phyloP scores from a whole-genome alignment of 805 yeast genomes.

The Spathaspora gorwiae region DNA sequence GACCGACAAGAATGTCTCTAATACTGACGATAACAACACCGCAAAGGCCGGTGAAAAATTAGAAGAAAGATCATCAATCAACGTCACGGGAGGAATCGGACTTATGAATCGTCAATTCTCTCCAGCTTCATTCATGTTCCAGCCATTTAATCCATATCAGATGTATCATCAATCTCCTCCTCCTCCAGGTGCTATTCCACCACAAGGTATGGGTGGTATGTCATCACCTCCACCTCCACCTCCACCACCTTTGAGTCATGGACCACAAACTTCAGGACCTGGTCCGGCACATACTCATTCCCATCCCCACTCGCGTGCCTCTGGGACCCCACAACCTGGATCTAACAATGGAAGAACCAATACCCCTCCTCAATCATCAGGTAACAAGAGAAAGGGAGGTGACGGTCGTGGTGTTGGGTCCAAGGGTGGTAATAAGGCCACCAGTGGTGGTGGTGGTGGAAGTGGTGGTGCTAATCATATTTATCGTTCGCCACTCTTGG shows the following conservation, averaged over 20 bases:
- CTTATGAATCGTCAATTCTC: conserved; percentile 31
- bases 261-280: neutral
- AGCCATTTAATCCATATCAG: conserved; percentile 47
- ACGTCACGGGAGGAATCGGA: conserved; percentile 26
- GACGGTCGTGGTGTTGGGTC: neutral
- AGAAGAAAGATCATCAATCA: conserved; percentile 2
- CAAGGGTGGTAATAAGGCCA: conserved; percentile 1
- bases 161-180: conserved; percentile 27
- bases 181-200: conserved; percentile 2
- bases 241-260: conserved; percentile 9
- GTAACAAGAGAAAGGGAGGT: conserved; percentile 1
- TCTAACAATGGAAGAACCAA: neutral
- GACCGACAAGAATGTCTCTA: neutral
- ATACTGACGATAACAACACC: neutral
- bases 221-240: conserved; percentile 11
- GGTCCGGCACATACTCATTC: neutral
- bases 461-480: conserved; percentile 41
- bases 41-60: neutral
- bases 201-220: conserved; percentile 6
- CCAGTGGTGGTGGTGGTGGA: conserved; percentile 21
- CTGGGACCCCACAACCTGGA: neutral
- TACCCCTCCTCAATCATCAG: neutral
- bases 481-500: conserved; percentile 73
- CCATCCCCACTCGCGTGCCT: neutral
- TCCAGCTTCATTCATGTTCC: conserved; percentile 43